Evolutionary conservation across 345 rosid genomes (phyloP).

Genomic region (Combretum micranthum): DNA sequence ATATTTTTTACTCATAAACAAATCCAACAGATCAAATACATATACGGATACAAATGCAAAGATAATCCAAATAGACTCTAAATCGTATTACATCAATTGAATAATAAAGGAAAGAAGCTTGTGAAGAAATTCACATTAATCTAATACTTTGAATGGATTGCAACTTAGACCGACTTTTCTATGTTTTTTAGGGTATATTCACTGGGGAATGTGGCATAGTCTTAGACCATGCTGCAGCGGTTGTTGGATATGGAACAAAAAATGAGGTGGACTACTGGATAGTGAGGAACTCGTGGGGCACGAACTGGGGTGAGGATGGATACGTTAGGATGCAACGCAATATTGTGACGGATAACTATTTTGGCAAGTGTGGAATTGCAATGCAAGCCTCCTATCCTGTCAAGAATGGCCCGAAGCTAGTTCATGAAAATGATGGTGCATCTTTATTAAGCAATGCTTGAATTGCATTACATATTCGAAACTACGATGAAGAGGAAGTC

Average conservation of each 20-base stretch:
- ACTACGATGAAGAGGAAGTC: no score
- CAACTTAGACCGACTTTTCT: not conserved
- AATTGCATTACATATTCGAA: no score
- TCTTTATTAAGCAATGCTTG: no score
- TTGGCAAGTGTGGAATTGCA: conserved; percentile 56
- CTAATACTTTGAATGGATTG: not conserved
- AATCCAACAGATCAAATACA: no score
- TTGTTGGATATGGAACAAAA: conserved; percentile 79
- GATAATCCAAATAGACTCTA: no score
- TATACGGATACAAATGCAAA: no score
- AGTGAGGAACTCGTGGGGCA: conserved; percentile 78
- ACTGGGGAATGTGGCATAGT: conserved; percentile 58
- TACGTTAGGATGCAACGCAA: conserved; percentile 49
- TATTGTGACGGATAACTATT: not conserved
- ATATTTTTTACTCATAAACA: no score
- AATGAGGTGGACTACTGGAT: conserved; percentile 76
- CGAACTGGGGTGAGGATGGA: conserved; percentile 60
- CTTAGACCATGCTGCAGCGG: conserved; percentile 76
- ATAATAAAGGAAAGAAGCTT: no score
- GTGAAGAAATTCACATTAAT: no score
- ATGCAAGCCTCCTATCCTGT: conserved; percentile 50
- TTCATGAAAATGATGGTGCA: no score
- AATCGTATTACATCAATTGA: no score
- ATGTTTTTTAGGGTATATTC: conserved; percentile 56
- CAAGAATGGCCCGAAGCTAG: conserved; percentile 26